Evolutionary conservation across 164 flowering plant species (phyloP), one percentile per base, ranked within the genome.

Genomic region (Tetracentron sinense): DNA sequence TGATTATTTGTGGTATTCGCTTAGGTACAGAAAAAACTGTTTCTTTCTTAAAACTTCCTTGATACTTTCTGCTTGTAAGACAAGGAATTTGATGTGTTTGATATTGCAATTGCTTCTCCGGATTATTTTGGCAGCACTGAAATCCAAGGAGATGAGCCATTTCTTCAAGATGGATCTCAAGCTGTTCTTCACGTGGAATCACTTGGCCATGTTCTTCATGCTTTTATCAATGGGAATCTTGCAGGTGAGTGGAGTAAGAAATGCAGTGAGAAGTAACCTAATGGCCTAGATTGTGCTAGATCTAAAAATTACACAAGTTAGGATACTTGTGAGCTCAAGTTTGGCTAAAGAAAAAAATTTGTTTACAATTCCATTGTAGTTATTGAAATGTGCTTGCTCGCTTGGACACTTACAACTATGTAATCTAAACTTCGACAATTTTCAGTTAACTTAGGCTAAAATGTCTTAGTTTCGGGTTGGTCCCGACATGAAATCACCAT

Each of bases 1-100:
- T 78, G 99, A 95, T 72, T 90, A 95, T 67, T 74, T 95, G 69
- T 95, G 99, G 99, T 95, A 95, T 79, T 92, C 99, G 38, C 21
- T 84, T 55, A 92, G 99, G 99, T 95, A 81, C 31, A 48, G 29
- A 48, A 20, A 21, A 0, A 11, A 7, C 26, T 59, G 26, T 47
- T 54, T 19, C 56, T 12, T 63, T 63, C 20, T 22, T 27, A 42
- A 42, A 56, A 49, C 62, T 22, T 44, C 22, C 1, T 27, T 20
- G 25, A 25, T 61, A n/a, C 48, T 56, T 33, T 17, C 7, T 47
- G 48, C 25, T 27, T 29, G 0, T 17, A 4, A 17, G 12, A 15
- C 1, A 25, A 14, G 26, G 31, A 26, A 7, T n/a, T 47, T 65
- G 30, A 44, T 27, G 29, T 52, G 47, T 22, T 67, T 23, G 10